Percentiles rank a stretch among this genome's conserved stretches.
These are phyloP conservation scores for Suillus tomentosus DNA, from an alignment of 768 basidiomycete genomes.

Conservation along the genomic window DNA sequence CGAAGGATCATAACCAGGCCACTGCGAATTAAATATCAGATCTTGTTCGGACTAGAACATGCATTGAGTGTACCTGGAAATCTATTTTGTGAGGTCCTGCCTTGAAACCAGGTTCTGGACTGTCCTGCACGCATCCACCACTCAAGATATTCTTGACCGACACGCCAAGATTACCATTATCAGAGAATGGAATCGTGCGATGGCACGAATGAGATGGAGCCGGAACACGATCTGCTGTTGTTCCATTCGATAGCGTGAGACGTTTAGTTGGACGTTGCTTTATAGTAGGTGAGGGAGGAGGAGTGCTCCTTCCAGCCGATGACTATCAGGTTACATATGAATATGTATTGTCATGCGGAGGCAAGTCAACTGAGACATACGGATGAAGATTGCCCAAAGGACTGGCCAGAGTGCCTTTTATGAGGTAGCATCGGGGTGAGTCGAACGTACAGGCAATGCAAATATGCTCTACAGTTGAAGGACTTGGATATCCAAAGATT, in stretches of 20 bases:
- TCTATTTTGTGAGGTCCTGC: background rate
- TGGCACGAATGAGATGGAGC: constrained; percentile 14
- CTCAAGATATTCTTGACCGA: constrained; percentile 19
- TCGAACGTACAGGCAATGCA: background rate
- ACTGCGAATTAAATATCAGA: constrained; percentile 14
- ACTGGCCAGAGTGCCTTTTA: background rate
- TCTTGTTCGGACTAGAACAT: background rate
- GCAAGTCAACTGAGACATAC: background rate
- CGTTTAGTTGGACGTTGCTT: background rate
- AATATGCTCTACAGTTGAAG: no score
- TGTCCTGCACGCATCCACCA: constrained; percentile 13
- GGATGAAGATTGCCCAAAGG: background rate
- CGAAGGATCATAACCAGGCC: constrained; percentile 25
- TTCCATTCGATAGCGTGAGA: background rate
- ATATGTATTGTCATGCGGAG: no score
- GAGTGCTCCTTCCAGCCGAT: background rate
- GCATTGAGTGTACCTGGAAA: background rate
- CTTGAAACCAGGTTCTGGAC: constrained; percentile 2
- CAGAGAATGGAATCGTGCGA: constrained; percentile 21
- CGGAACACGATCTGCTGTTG: constrained; percentile 17
- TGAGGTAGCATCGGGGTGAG: background rate
- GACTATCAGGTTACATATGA: background rate
- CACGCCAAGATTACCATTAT: constrained; percentile 23
- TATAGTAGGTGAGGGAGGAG: background rate
- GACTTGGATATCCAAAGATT: background rate